A percentile compares a stretch with the other conserved stretches of the same genome.
Conservation (phyloP, 1,284 basidiomycete genomes). For the Violaceomyces palustris region DNA sequence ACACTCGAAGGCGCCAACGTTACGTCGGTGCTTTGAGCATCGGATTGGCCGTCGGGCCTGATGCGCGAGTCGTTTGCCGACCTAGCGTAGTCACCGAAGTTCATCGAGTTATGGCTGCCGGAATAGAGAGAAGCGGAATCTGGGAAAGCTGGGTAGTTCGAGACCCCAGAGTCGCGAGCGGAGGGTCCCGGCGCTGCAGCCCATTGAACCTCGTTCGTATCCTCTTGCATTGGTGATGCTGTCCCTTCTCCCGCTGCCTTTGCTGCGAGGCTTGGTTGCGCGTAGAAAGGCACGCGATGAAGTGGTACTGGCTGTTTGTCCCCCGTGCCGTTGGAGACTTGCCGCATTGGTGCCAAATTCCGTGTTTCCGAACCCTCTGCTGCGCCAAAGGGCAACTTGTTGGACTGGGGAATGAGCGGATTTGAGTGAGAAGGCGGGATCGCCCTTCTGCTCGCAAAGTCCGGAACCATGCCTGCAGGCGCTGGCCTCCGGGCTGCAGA, state of each 20-base stretch:
- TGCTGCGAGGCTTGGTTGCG: conserved; percentile 1
- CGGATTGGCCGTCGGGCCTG: conserved; percentile 2
- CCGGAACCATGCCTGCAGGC: not conserved
- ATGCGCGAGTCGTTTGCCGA: not conserved
- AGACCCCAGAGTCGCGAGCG: conserved; percentile 13
- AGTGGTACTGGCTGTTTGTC: conserved; percentile 6
- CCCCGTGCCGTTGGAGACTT: conserved; percentile 29
- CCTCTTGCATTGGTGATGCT: conserved; percentile 31
- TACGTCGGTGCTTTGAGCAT: conserved; percentile 13
- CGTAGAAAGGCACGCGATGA: conserved; percentile 14
- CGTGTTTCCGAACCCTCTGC: conserved; percentile 20
- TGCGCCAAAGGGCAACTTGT: conserved; percentile 30
- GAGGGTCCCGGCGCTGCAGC: conserved; percentile 7
- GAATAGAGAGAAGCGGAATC: conserved; percentile 38
- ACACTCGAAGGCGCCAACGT: conserved; percentile 6
- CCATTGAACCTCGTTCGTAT: conserved; percentile 25
- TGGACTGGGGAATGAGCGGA: conserved; percentile 13
- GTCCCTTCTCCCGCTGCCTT: not conserved
- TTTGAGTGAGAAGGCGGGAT: conserved; percentile 32
- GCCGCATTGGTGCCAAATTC: conserved; percentile 26
- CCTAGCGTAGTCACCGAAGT: conserved; percentile 15
- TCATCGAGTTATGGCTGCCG: conserved; percentile 14
- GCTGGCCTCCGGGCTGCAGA: conserved; percentile 6
- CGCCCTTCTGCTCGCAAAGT: conserved; percentile 8
- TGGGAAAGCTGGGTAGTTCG: conserved; percentile 39